A percentile compares a stretch with the other conserved stretches of the same genome.
Conservation (phyloP, 2,329 filamentous ascomycete species). For the Trichoderma endophyticum region DNA sequence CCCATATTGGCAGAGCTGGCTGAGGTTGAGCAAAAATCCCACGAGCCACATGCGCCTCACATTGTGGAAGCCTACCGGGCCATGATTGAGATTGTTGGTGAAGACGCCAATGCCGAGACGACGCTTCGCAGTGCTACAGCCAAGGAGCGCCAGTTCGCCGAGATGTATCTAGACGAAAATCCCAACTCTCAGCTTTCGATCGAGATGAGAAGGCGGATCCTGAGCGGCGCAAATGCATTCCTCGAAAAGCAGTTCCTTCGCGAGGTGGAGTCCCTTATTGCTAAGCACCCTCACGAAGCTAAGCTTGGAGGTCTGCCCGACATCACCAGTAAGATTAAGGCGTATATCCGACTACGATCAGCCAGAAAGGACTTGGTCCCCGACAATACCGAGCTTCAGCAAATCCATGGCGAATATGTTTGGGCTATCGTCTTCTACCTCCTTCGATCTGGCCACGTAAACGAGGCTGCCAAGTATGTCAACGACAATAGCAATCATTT, state of each 20-base stretch:
- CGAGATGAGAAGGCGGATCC: slow-evolving; percentile 71
- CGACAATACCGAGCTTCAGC: slow-evolving; percentile 76
- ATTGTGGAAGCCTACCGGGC: slow-evolving; percentile 80
- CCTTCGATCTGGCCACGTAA: slow-evolving; percentile 76
- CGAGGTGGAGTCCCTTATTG: slow-evolving; percentile 73
- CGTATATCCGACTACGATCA: slow-evolving; percentile 80
- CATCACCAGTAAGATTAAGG: slow-evolving; percentile 84
- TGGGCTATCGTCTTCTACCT: slow-evolving; percentile 96
- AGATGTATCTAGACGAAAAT: slow-evolving; percentile 73
- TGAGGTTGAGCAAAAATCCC: slow-evolving; percentile 66
- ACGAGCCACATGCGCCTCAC: slow-evolving; percentile 69
- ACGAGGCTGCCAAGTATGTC: slow-evolving; percentile 84
- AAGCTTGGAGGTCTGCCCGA: slow-evolving; percentile 86
- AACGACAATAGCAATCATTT: slow-evolving; percentile 76
- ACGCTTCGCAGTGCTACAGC: slow-evolving; percentile 61
- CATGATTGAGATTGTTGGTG: slow-evolving; percentile 73
- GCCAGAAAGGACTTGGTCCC: slow-evolving; percentile 79
- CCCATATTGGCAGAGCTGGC: slow-evolving; percentile 74
- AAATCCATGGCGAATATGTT: slow-evolving; percentile 76
- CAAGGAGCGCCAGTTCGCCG: slow-evolving; percentile 71
- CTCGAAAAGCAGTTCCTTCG: slow-evolving; percentile 78
- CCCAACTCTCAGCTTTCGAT: slow-evolving; percentile 61
- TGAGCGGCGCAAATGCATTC: slow-evolving; percentile 74
- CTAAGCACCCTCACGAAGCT: slow-evolving; percentile 82
- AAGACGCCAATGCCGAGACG: slow-evolving; percentile 60